Percentiles rank a stretch among this genome's conserved stretches.
These are phyloP conservation scores for Podochytrium sp. DNA, from an alignment of 192 early-diverging fungal genomes.

Conservation along the genomic window DNA sequence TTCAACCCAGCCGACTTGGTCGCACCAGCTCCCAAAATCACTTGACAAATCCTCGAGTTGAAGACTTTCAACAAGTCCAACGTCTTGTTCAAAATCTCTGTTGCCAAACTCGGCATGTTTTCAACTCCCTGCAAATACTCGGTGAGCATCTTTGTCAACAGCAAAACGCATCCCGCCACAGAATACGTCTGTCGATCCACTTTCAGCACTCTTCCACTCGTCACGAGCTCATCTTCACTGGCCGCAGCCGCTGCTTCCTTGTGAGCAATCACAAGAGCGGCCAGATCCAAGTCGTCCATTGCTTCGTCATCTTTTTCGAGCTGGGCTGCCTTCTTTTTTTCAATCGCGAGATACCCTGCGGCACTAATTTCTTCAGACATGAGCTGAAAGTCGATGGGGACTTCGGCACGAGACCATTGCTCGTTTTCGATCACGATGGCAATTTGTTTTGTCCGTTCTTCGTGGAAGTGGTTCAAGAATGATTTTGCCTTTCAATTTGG, in stretches of 20 bases:
- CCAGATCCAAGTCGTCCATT: slow-evolving; percentile 39
- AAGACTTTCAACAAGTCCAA: slow-evolving; percentile 88
- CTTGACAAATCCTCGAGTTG: slow-evolving; percentile 94
- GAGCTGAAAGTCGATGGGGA: slow-evolving; percentile 92
- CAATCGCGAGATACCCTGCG: slow-evolving; percentile 17
- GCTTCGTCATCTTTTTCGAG: background rate
- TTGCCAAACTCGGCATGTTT: slow-evolving; percentile 76
- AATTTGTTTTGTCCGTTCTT: slow-evolving; percentile 87
- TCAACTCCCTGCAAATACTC: slow-evolving; percentile 88
- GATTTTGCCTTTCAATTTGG: slow-evolving; percentile 93
- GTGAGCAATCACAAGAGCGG: slow-evolving; percentile 13
- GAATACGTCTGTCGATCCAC: slow-evolving; percentile 79
- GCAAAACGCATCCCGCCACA: slow-evolving; percentile 86
- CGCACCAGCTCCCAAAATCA: slow-evolving; percentile 96
- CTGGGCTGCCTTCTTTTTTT: slow-evolving; percentile 2
- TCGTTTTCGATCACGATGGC: slow-evolving; percentile 92
- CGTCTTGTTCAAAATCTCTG: slow-evolving; percentile 87
- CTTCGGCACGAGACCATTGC: slow-evolving; percentile 91
- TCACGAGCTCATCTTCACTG: slow-evolving; percentile 24
- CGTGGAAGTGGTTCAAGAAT: slow-evolving; percentile 92
- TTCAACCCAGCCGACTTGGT: slow-evolving; percentile 96
- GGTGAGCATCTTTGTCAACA: slow-evolving; percentile 88
- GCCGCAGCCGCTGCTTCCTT: slow-evolving; percentile 21
- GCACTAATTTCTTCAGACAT: slow-evolving; percentile 76
- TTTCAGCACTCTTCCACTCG: slow-evolving; percentile 63